phyloP scores from a whole-genome alignment of 768 basidiomycete species.

The Auriscalpium orientale region DNA sequence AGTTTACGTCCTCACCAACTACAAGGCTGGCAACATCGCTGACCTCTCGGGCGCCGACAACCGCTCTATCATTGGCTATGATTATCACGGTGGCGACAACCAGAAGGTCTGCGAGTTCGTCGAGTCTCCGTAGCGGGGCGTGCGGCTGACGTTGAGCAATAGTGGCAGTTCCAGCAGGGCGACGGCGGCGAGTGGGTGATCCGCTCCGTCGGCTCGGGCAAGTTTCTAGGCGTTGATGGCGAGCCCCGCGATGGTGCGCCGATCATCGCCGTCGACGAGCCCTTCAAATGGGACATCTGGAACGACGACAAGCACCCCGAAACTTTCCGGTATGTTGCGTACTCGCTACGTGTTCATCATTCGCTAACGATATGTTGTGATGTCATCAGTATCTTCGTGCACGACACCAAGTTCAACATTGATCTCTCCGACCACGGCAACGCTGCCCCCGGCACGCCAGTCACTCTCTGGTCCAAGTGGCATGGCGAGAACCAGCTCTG shows the following conservation, averaged over 20 bases:
- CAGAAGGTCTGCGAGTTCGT: constrained; percentile 33
- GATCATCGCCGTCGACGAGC: constrained; percentile 29
- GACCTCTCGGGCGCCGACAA: constrained; percentile 51
- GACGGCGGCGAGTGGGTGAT: constrained; percentile 33
- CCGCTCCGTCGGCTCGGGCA: constrained; percentile 32
- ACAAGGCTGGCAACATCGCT: constrained; percentile 41
- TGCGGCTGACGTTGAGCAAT: neutral
- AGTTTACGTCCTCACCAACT: constrained; percentile 43
- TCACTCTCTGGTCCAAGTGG: constrained; percentile 45
- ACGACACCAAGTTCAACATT: constrained; percentile 34
- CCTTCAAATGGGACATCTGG: constrained; percentile 44
- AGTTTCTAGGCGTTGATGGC: constrained; percentile 36
- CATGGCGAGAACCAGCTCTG: constrained; percentile 46
- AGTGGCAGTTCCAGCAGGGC: constrained; percentile 43
- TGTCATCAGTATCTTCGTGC: constrained; percentile 35
- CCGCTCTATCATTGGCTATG: constrained; percentile 42
- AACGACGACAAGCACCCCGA: constrained; percentile 32
- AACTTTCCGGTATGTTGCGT: constrained; percentile 33
- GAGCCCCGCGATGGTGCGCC: constrained; percentile 30
- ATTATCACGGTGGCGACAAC: constrained; percentile 35
- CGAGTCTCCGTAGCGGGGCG: neutral
- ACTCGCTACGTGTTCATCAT: neutral
- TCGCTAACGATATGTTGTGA: neutral
- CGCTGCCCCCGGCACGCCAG: constrained; percentile 33
- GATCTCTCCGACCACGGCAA: constrained; percentile 44